Base-by-base conservation (phyloP, 2,329 filamentous ascomycete genomes). In the Thielaviopsis ethacetica region DNA sequence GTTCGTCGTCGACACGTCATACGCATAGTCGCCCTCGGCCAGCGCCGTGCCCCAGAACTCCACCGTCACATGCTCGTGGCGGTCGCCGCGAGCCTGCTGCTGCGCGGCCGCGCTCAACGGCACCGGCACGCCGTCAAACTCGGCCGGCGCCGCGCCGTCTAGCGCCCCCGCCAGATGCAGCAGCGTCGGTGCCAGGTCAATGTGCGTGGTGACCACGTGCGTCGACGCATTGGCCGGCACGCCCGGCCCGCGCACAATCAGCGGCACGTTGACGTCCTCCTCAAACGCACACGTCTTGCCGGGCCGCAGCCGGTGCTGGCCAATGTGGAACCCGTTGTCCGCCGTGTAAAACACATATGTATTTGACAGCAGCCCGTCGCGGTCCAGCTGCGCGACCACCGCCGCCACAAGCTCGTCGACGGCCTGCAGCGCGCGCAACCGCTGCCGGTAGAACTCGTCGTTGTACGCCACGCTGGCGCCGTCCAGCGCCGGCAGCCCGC, bases 101-200 rank as follows among this genome's bases (percentile, higher is more conserved):
- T 65, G 60, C 15, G 62, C 65, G 1, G 58, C 17, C 0, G 30
- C 26, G 2, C 64, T 63, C 9, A 76, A 57, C 0, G 75, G 72
- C 41, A 81, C 75, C 0, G 75, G 67, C 1, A 68, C 66, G 0
- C 77, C 78, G 62, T 82, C 79, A 62, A 81, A 79, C 47, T 79
- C 76, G 0, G 68, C 64, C 0, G 73, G 70, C 2, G 69, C 62
- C 0, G 69, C 64, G 38, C 26, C 26, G 10, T 44, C 7, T 5
- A 17, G 7, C 1, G 67, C 68, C 22, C 66, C 65, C 2, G 66
- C 65, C 0, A 73, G 64, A 0, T 72, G 64, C 10, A 82, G 71
- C 51, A 83, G 70, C 0, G 79, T 82, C 0, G 79, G 78, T 0
- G 74, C 77, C 3, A 82, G 68, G 61, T 82, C 79, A 1, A 76